These are phyloP conservation scores for Scenedesmus sp. DNA, from an alignment of 163 green algal genomes.

Conservation along the genomic window DNA sequence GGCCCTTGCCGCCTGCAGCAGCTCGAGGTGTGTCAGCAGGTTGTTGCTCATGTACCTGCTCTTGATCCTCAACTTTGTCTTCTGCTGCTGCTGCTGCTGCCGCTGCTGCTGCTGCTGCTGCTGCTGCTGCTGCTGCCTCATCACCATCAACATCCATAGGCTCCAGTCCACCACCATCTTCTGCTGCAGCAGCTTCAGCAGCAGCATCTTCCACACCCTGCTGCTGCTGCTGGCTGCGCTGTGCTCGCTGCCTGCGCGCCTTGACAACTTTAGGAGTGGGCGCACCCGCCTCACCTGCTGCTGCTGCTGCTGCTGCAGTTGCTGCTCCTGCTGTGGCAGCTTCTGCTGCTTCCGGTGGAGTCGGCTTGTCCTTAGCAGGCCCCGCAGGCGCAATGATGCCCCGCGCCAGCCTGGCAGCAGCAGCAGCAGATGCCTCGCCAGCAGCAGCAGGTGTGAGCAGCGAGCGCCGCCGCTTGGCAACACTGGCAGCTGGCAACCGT, in stretches of 20 bases:
- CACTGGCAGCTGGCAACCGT: neutral
- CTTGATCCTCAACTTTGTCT: too few species aligned
- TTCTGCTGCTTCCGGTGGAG: neutral
- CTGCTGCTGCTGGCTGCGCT: constrained; percentile 21
- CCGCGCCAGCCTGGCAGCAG: constrained; percentile 3
- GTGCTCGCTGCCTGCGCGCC: constrained; percentile 11
- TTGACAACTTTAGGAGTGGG: neutral
- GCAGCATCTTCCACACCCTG: neutral
- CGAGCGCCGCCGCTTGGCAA: neutral
- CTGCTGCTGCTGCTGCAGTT: neutral
- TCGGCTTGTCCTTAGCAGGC: neutral
- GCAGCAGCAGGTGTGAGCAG: neutral
- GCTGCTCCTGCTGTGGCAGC: neutral
- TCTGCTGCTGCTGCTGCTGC: neutral
- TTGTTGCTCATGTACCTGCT: neutral
- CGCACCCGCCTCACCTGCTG: neutral
- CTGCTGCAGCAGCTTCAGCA: neutral
- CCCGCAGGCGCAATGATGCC: neutral
- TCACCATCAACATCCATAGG: neutral
- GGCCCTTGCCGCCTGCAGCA: neutral
- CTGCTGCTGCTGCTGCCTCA: neutral
- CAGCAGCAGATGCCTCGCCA: constrained; percentile 23
- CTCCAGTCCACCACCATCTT: neutral
- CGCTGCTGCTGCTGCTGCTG: neutral
- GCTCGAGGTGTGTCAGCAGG: neutral